These are phyloP conservation scores for Arthrobotrys entomopaga DNA, from an alignment of 2,329 filamentous ascomycete genomes.

Conservation along the genomic window DNA sequence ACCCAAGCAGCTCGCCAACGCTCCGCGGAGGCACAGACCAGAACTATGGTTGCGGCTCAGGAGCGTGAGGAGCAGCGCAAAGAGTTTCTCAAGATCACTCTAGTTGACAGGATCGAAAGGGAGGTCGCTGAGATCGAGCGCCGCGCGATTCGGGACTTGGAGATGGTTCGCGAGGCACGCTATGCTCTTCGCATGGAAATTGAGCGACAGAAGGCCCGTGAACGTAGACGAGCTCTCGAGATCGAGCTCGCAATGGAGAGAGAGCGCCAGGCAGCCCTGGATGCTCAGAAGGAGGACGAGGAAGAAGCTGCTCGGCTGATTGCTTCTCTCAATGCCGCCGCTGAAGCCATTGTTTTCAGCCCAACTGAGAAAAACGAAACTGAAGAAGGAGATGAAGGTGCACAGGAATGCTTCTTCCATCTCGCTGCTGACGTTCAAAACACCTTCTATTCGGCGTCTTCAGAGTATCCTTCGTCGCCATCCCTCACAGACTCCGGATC, in stretches of 20 bases:
- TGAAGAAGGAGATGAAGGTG: slow-evolving; percentile 11
- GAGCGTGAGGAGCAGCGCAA: slow-evolving; percentile 44
- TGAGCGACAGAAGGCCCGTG: slow-evolving; percentile 48
- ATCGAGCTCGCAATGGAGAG: slow-evolving; percentile 47
- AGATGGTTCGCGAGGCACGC: slow-evolving; percentile 51
- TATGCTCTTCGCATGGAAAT: slow-evolving; percentile 52
- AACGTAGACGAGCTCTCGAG: slow-evolving; percentile 46
- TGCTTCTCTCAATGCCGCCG: slow-evolving; percentile 49
- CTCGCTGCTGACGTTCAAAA: slow-evolving; percentile 36
- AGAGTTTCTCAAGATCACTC: slow-evolving; percentile 44
- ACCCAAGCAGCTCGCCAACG: slow-evolving; percentile 22
- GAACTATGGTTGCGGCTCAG: slow-evolving; percentile 47
- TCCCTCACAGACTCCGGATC: slow-evolving; percentile 47
- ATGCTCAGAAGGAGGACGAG: slow-evolving; percentile 48
- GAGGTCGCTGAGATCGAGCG: slow-evolving; percentile 53
- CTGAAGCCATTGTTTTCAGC: slow-evolving; percentile 25
- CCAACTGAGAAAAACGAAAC: background rate
- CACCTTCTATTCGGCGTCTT: slow-evolving; percentile 5
- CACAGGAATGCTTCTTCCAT: slow-evolving; percentile 46
- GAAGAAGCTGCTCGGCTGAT: slow-evolving; percentile 43
- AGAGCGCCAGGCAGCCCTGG: slow-evolving; percentile 46
- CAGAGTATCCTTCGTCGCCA: slow-evolving; percentile 34
- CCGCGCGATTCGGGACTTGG: slow-evolving; percentile 48
- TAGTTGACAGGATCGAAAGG: slow-evolving; percentile 50
- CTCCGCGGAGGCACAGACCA: slow-evolving; percentile 34